Evolutionary conservation across 2,329 filamentous ascomycete species (phyloP).

Genomic region (Coleophoma eucalyptorum): DNA sequence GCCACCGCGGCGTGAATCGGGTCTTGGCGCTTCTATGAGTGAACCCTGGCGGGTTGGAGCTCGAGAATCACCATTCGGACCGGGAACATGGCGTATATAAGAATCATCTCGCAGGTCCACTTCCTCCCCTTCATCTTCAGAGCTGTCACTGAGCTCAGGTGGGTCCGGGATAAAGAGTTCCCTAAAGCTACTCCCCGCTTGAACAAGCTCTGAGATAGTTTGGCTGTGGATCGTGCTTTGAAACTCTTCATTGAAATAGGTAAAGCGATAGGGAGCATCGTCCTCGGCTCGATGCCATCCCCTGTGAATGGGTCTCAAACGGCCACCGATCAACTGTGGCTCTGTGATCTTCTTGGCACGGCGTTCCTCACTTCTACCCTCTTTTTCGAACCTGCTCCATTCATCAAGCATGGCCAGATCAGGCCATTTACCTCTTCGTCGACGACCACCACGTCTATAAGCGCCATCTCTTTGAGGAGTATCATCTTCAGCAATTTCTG

Average conservation of each 20-base stretch:
- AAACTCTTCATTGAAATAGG: slow-evolving; percentile 98
- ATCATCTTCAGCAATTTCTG: slow-evolving; percentile 79
- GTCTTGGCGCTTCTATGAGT: slow-evolving; percentile 14
- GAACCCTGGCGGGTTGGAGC: slow-evolving; percentile 37
- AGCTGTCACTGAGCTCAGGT: slow-evolving; percentile 68
- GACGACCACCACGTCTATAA: slow-evolving; percentile 25
- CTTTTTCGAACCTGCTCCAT: slow-evolving; percentile 88
- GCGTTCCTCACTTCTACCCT: slow-evolving; percentile 76
- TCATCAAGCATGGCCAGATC: slow-evolving; percentile 81
- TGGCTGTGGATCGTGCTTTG: slow-evolving; percentile 95
- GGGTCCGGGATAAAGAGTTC: slow-evolving; percentile 92
- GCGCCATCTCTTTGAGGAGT: slow-evolving; percentile 43
- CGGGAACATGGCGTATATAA: slow-evolving; percentile 23
- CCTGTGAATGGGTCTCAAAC: slow-evolving; percentile 74
- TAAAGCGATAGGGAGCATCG: slow-evolving; percentile 90
- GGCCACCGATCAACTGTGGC: slow-evolving; percentile 85
- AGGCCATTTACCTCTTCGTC: slow-evolving; percentile 76
- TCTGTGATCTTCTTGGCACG: slow-evolving; percentile 91
- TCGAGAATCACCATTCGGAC: slow-evolving; percentile 38
- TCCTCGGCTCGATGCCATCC: slow-evolving; percentile 87
- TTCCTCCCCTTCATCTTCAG: slow-evolving; percentile 61
- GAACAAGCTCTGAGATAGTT: slow-evolving; percentile 87
- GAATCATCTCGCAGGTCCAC: slow-evolving; percentile 35
- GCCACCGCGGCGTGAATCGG: slow-evolving; percentile 13
- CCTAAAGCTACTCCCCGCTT: slow-evolving; percentile 77